Evolutionary conservation across 73 alveolate species (phyloP).

Genomic region (Durusdinium trenchii): DNA sequence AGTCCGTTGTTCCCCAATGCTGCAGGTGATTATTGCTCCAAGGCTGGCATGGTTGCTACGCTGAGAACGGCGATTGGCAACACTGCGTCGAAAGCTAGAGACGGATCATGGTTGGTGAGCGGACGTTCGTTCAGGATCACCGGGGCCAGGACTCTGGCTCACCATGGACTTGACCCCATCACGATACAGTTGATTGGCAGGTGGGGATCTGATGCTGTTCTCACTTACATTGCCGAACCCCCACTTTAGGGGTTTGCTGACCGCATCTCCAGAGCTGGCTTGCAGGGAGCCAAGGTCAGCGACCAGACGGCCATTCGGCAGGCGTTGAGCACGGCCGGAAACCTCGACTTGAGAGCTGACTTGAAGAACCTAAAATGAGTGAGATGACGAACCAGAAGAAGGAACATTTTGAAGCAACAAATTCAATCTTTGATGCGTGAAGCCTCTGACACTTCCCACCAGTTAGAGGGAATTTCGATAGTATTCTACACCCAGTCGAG

Average conservation of each 20-base stretch:
- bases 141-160: constrained; percentile 1
- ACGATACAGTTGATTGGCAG: constrained; percentile 1
- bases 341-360: not conserved
- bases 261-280: not conserved
- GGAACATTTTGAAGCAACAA: too few species aligned
- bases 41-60: not conserved
- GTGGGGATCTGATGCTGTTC: constrained; percentile 5
- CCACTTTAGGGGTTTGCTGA: not conserved
- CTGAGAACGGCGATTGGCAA: not conserved
- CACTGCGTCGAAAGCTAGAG: not conserved
- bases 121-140: constrained; percentile 19
- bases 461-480: not conserved
- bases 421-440: not conserved
- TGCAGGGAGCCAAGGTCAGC: not conserved
- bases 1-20: not conserved
- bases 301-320: not conserved
- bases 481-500: not conserved
- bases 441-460: too few species aligned
- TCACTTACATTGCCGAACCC: not conserved
- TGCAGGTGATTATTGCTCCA: not conserved
- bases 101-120: not conserved
- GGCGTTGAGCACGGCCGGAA: not conserved
- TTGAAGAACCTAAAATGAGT: not conserved
- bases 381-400: not conserved
- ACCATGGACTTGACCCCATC: not conserved